Conservation (phyloP, 1,284 basidiomycete genomes). For the Thecaphora frezii region DNA sequence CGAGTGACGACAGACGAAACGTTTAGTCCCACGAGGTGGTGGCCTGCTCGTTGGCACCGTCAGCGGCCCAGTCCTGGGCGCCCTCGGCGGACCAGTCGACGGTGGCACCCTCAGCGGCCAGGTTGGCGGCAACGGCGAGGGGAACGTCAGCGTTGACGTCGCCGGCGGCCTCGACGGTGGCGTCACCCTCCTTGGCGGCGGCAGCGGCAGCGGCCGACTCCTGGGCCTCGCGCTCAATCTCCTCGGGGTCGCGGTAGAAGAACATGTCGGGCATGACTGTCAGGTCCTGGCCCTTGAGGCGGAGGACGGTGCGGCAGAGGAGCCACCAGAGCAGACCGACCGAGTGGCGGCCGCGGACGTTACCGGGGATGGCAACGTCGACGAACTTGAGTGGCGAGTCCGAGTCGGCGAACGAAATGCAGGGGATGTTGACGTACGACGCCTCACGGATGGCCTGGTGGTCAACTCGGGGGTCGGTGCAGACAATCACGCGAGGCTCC, state of each 20-base stretch:
- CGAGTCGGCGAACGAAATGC: constrained; percentile 97
- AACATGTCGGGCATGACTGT: constrained; percentile 99
- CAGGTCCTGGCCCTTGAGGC: constrained; percentile 92
- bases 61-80: constrained; percentile 59
- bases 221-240: constrained; percentile 94
- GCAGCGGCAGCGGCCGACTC: constrained; percentile 68
- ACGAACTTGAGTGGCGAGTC: constrained; percentile 96
- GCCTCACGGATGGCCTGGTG: constrained; percentile 99
- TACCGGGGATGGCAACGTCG: constrained; percentile 96
- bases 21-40: constrained; percentile 40
- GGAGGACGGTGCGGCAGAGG: constrained; percentile 94
- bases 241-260: constrained; percentile 99
- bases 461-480: constrained; percentile 98
- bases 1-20: not conserved
- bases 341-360: constrained; percentile 97
- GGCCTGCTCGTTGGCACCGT: constrained; percentile 38
- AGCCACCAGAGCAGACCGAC: constrained; percentile 99
- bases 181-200: constrained; percentile 46
- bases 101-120: constrained; percentile 58
- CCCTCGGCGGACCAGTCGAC: constrained; percentile 77
- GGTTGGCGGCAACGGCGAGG: constrained; percentile 42
- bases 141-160: constrained; percentile 66
- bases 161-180: constrained; percentile 64
- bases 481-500: constrained; percentile 95
- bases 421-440: constrained; percentile 99